Base-by-base conservation (phyloP, 345 rosid species). In the Ricinus communis region DNA sequence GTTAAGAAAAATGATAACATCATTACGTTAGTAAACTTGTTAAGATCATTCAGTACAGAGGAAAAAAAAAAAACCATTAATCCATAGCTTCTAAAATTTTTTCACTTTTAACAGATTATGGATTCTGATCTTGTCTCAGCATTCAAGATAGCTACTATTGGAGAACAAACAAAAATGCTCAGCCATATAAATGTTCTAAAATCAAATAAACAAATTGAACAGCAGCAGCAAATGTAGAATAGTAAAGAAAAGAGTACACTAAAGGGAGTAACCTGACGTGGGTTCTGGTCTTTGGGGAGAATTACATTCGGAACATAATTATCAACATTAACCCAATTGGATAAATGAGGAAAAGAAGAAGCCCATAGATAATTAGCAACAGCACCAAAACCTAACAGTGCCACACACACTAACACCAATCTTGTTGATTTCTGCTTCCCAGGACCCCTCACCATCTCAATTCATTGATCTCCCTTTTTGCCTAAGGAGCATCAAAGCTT, bases 361-460 rank as follows among this genome's bases (percentile, higher is more conserved):
- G 92, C 97, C 97, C 99, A 90, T n/a, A 90, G 73, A 69, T 86
- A 87, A 80, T 90, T 89, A 5, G 88, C 89, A 49, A 91, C 40
- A 59, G 92, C 84, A 21, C 90, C 95, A 33, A 80, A 69, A 27
- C 88, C 89, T 47, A 94, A 41, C 55, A 89, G 68, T 15, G 68
- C 72, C 30, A 88, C 80, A 64, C 81, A 82, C 8, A 73, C 71
- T 65, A 82, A 43, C 64, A 85, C 81, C 70, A 85, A 77, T 54
- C 79, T 77, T 18, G 86, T 82, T 31, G 84, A 84, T 54, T 64
- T 78, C 66, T 70, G 88, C 81, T 86, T 94, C 70, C 80, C 89
- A 5, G 74, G 41, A 11, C 64, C 70, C 82, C 87, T 80, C 71
- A 62, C 87, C 93, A 82, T 81, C 78, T 69, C 70, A 64, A 11